phyloP scores from a whole-genome alignment of 371 early-diverging fungal genomes.

The Phascolomyces articulosus region DNA sequence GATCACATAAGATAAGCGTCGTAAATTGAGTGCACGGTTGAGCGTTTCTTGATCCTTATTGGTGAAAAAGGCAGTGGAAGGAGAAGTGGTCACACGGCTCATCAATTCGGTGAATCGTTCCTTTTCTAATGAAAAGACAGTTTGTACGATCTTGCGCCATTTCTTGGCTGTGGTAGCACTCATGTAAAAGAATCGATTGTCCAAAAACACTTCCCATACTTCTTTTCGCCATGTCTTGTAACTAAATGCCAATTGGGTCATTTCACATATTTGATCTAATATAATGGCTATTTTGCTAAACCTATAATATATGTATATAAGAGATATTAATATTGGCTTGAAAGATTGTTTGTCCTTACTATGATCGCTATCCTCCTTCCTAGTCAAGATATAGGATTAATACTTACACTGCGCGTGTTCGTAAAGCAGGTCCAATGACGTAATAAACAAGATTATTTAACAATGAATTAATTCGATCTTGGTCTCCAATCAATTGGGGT shows the following conservation, averaged over 20 bases:
- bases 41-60: slow-evolving; percentile 82
- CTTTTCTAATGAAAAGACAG: slow-evolving; percentile 70
- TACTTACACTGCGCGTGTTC: slow-evolving; percentile 32
- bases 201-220: slow-evolving; percentile 80
- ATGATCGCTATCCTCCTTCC: too few relatives aligned
- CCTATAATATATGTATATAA: too few relatives aligned
- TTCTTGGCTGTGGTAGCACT: slow-evolving; percentile 45
- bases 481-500: slow-evolving; percentile 68
- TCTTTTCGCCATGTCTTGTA: slow-evolving; percentile 81
- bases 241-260: slow-evolving; percentile 67
- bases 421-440: slow-evolving; percentile 72
- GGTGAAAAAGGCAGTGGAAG: slow-evolving; percentile 77
- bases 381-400: neutral
- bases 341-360: too few relatives aligned
- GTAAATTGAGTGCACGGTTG: slow-evolving; percentile 68
- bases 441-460: slow-evolving; percentile 81
- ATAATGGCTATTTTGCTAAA: slow-evolving; percentile 39
- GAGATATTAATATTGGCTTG: too few relatives aligned
- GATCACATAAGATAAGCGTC: slow-evolving; percentile 80
- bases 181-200: slow-evolving; percentile 76
- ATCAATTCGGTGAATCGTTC: slow-evolving; percentile 74
- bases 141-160: slow-evolving; percentile 73
- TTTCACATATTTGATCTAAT: slow-evolving; percentile 54
- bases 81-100: slow-evolving; percentile 75
- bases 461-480: slow-evolving; percentile 68